phyloP scores from a whole-genome alignment of 441 rosid species.

The Croton laevigatus region DNA sequence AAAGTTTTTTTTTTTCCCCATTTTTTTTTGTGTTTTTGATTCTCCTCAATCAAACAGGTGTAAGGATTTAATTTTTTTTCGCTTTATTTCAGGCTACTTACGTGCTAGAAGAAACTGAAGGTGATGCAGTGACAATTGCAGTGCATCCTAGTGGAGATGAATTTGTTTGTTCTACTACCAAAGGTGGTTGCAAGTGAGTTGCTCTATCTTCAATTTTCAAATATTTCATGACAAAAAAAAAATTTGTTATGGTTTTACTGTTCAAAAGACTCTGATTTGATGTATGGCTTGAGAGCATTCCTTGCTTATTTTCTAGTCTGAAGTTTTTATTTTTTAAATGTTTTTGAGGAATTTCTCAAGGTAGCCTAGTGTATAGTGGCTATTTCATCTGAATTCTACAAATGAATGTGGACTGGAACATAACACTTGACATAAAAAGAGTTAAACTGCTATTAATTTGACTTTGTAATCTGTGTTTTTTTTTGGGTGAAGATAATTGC shows the following conservation, averaged over 20 bases:
- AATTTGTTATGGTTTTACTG: background rate
- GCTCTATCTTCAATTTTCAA: background rate
- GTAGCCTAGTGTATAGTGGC: background rate
- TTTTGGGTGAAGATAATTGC: background rate
- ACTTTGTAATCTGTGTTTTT: background rate
- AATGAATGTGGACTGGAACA: background rate
- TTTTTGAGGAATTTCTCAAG: background rate
- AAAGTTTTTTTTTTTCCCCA: background rate
- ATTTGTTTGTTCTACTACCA: constrained; percentile 73
- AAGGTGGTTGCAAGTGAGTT: constrained; percentile 85
- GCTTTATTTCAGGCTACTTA: constrained; percentile 44
- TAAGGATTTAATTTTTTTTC: background rate
- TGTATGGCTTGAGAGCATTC: background rate
- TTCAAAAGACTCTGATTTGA: constrained; percentile 3
- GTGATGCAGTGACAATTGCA: constrained; percentile 56
- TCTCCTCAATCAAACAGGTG: background rate
- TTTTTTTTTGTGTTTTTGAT: background rate
- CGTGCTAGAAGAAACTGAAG: constrained; percentile 68
- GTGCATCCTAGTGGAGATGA: constrained; percentile 90
- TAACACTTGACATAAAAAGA: background rate
- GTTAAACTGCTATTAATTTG: background rate
- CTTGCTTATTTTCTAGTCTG: background rate
- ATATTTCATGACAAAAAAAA: too few relatives aligned
- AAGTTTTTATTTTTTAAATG: background rate
- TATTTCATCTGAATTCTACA: background rate